Percentiles rank a stretch among this genome's conserved stretches.
Conservation (phyloP, 176 grass and related monocot genomes). For the Oryza officinalis region DNA sequence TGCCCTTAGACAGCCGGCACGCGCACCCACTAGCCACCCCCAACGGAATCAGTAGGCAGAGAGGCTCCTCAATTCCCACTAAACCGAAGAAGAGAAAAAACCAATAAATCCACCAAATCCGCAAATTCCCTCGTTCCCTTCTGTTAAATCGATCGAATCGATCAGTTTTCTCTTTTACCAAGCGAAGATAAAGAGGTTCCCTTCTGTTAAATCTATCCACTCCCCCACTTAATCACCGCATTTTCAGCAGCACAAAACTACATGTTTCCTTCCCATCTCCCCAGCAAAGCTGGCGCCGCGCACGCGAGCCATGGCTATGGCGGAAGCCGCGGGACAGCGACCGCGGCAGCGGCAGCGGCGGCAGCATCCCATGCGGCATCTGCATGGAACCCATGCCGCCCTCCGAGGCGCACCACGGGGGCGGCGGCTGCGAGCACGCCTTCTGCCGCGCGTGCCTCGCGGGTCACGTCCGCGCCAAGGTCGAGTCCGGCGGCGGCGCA, state of each 20-base stretch:
- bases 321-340: not conserved
- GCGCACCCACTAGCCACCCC: too few relatives aligned
- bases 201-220: not conserved
- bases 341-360: too few relatives aligned
- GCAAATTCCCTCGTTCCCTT: not conserved
- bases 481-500: slow-evolving; percentile 46
- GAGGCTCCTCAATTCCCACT: not conserved
- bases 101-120: not conserved
- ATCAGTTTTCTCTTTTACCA: not conserved
- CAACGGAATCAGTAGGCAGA: too few relatives aligned
- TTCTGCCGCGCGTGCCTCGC: slow-evolving; percentile 61
- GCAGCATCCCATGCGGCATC: slow-evolving; percentile 48
- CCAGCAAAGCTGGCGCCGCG: not conserved
- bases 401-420: slow-evolving; percentile 27
- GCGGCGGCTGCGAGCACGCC: slow-evolving; percentile 47
- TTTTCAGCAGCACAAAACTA: not conserved
- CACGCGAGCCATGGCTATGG: slow-evolving; percentile 14
- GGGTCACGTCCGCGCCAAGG: slow-evolving; percentile 56
- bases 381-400: slow-evolving; percentile 60
- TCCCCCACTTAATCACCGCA: not conserved
- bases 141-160: not conserved
- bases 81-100: not conserved
- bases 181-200: not conserved
- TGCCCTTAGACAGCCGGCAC: too few relatives aligned
- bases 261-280: not conserved